Percentiles rank a stretch among this genome's conserved stretches.
phyloP scores from a whole-genome alignment of 345 rosid species.

The Noccaea bulbosa region DNA sequence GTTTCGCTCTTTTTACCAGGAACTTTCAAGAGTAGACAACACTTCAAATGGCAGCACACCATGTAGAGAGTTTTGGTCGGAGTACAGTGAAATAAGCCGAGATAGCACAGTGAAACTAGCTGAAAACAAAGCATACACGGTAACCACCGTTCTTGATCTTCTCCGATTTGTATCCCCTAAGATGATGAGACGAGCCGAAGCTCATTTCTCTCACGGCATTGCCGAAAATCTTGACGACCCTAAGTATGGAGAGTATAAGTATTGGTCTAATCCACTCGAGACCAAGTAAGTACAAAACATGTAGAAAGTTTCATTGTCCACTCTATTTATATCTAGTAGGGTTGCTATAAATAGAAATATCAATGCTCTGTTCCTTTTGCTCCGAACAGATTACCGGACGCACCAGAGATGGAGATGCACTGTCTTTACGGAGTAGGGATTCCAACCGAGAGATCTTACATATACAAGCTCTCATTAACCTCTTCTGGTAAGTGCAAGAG shows the following conservation, averaged over 20 bases:
- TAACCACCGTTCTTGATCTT: slow-evolving; percentile 51
- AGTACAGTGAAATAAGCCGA: slow-evolving; percentile 61
- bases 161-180: slow-evolving; percentile 68
- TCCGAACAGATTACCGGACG: slow-evolving; percentile 60
- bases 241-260: slow-evolving; percentile 60
- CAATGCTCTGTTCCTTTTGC: neutral
- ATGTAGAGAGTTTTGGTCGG: slow-evolving; percentile 63
- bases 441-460: slow-evolving; percentile 70
- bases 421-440: slow-evolving; percentile 72
- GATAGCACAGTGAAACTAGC: slow-evolving; percentile 52
- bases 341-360: neutral
- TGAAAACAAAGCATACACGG: slow-evolving; percentile 62
- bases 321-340: neutral
- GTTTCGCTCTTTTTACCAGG: neutral
- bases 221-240: slow-evolving; percentile 72
- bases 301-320: neutral
- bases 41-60: slow-evolving; percentile 29
- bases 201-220: slow-evolving; percentile 79
- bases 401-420: slow-evolving; percentile 74
- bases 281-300: slow-evolving; percentile 52
- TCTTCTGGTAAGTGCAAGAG: slow-evolving; percentile 48
- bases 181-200: slow-evolving; percentile 64
- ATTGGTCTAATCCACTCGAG: slow-evolving; percentile 86
- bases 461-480: slow-evolving; percentile 54
- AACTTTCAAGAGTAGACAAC: slow-evolving; percentile 1